Evolutionary conservation across 1,139 yeast species (phyloP), one percentile per base, ranked within the genome.

Genomic region (Pneumocystis murina): DNA sequence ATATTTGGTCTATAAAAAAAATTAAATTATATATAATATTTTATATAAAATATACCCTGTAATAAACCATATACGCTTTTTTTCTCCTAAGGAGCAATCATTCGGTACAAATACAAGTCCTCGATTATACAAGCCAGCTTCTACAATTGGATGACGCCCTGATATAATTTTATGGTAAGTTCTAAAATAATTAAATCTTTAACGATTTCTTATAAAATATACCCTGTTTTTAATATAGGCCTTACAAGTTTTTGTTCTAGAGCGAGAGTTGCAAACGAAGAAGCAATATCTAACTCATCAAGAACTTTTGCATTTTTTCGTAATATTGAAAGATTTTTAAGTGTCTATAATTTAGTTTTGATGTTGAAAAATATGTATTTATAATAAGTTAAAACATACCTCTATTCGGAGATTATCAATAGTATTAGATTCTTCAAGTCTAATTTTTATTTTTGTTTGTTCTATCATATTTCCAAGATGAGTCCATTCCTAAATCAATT

Each of bases 111-210:
- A 92, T 66, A 79, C 79, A 33, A 72, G 73, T 16, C 77, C 77
- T 63, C 77, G 77, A 4, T 66, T 62, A 40, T 67, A 68, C 63
- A 92, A 74, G 0, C 95, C 86, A 2, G 84, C 81, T 71, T 92
- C 97, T 1, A 92, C 98, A 14, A 89, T 90, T n/a, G 87, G 73
- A 73, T 92, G 97, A 30, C 97, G 78, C 0, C 97, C 97, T 64
- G 74, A 68, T 68, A 66, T 57, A 68, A 79, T 1, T 77, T 61
- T 43, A 59, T 66, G 64, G 16, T 61, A 55, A 38, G 55, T 54
- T 39, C 59, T 61, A 40, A 12, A 39, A 40, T 12, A 0, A 12
- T 35, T 17, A 39, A 16, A 59, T 20, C 12, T 14, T 60, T 28
- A 58, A 17, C 28, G 2, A 7, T 24, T 40, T 40, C 14, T 35